Base-by-base conservation (phyloP, 1,284 basidiomycete genomes). In the Cryptococcus jaspeensis region DNA sequence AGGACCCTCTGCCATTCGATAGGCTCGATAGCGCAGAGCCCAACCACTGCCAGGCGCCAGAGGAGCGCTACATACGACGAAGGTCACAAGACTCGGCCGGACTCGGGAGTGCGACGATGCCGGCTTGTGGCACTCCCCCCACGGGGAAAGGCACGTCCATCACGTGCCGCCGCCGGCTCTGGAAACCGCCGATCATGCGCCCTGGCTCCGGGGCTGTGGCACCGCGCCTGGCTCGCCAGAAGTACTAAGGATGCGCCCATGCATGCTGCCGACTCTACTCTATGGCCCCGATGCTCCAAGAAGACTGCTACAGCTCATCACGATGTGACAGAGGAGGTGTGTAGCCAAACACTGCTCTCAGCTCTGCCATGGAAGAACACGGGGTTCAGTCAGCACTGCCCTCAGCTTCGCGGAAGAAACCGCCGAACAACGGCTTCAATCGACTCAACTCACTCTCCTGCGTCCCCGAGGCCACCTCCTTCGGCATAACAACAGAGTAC, bases 401-500 rank as follows among this genome's bases (percentile, higher is more conserved):
- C 5, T n/a, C 40, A 5, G 20, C 5, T 7, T 42, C 12, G 7
- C 40, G 40, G 40, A 9, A 7, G 40, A 42, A 42, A 22, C 16
- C 16, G 40, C 20, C 40, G 12, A 12, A 42, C 5, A n/a, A 12
- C 15, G 5, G 15, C 15, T 5, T 28, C 3, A 12, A 16, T 22
- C n/a, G n/a, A 25, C 45, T 1, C 7, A 32, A 70, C 76, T 69
- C 52, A 93, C 91, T 88, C 73, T 81, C 81, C 66, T 85, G 84
- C 58, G 84, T 83, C 39, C 85, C 82, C 45, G 83, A 69, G 40
- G 85, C 82, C 22, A 97, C 77, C 49, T 85, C 81, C 43, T 82
- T 79, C 0, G 93, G 94, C 53, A 97, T 76, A 22, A 96, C 86
- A 49, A 97, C 90, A 51, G 84, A 89, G 78, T 94, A 97, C 75